Conservation (phyloP, 1,139 yeast species). For the Pichia sp. region DNA sequence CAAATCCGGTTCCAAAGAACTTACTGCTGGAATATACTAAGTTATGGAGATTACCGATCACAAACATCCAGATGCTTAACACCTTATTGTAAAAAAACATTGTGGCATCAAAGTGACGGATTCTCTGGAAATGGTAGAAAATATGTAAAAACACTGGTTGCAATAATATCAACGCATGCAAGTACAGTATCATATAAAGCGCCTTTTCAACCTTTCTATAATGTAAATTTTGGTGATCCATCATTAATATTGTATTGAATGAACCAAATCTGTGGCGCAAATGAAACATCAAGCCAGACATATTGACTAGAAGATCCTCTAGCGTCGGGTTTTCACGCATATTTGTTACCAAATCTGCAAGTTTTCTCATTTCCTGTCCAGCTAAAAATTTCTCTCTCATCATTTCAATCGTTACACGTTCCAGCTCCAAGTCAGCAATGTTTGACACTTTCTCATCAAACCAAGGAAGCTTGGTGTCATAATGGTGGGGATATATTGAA, state of each 20-base stretch:
- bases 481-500: conserved; percentile 33
- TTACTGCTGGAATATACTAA: conserved; percentile 21
- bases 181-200: conserved; percentile 19
- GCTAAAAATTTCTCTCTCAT: conserved; percentile 17
- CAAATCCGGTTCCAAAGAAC: conserved; percentile 30
- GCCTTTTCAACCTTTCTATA: conserved; percentile 24
- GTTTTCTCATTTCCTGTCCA: conserved; percentile 16
- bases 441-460: conserved; percentile 23
- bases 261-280: conserved; percentile 18
- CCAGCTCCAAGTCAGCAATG: conserved; percentile 22
- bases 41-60: conserved; percentile 21
- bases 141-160: conserved; percentile 28
- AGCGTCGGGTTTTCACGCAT: conserved; percentile 22
- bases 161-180: conserved; percentile 22
- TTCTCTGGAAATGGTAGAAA: conserved; percentile 22
- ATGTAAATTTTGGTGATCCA: conserved; percentile 16
- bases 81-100: conserved; percentile 19
- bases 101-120: conserved; percentile 21
- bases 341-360: conserved; percentile 22
- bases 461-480: conserved; percentile 38
- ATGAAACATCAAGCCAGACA: conserved; percentile 17
- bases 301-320: conserved; percentile 16
- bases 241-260: conserved; percentile 17
- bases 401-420: conserved; percentile 22
- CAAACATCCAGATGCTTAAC: conserved; percentile 19